Percentiles rank a stretch among this genome's conserved stretches.
These are phyloP conservation scores for Nannizzia gypsea DNA, from an alignment of 2,329 filamentous ascomycete genomes.

Conservation along the genomic window DNA sequence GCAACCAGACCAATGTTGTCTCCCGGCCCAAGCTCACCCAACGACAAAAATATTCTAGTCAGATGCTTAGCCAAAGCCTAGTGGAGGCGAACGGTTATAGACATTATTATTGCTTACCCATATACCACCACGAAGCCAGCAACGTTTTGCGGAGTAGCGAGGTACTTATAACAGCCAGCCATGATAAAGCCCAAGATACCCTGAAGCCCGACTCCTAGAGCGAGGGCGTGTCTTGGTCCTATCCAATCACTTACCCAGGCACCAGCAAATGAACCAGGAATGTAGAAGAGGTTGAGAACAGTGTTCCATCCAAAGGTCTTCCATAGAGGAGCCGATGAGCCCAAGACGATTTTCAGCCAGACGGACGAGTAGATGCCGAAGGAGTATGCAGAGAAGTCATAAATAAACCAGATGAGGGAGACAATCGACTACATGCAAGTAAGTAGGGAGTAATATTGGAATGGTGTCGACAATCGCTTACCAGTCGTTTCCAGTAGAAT, in stretches of 20 bases:
- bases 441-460: neutral
- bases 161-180: constrained; percentile 61
- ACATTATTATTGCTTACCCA: constrained; percentile 35
- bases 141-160: constrained; percentile 56
- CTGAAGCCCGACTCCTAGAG: constrained; percentile 58
- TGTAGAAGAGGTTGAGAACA: constrained; percentile 77
- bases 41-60: constrained; percentile 54
- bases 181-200: constrained; percentile 77
- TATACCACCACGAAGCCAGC: constrained; percentile 70
- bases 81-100: neutral
- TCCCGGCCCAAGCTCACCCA: constrained; percentile 74
- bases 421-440: constrained; percentile 40
- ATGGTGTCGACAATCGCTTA: constrained; percentile 14
- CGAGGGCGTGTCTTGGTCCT: constrained; percentile 64
- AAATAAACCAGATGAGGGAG: constrained; percentile 72
- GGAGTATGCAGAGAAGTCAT: constrained; percentile 73
- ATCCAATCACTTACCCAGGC: constrained; percentile 66
- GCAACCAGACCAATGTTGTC: constrained; percentile 85
- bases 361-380: constrained; percentile 75
- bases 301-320: constrained; percentile 80
- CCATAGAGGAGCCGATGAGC: constrained; percentile 51
- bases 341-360: constrained; percentile 48
- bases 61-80: neutral
- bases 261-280: constrained; percentile 69
- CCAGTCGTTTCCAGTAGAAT: constrained; percentile 65